A percentile compares a stretch with the other conserved stretches of the same genome.
phyloP scores from a whole-genome alignment of 2,329 filamentous ascomycete species.

The Talaromyces albobiverticillius region DNA sequence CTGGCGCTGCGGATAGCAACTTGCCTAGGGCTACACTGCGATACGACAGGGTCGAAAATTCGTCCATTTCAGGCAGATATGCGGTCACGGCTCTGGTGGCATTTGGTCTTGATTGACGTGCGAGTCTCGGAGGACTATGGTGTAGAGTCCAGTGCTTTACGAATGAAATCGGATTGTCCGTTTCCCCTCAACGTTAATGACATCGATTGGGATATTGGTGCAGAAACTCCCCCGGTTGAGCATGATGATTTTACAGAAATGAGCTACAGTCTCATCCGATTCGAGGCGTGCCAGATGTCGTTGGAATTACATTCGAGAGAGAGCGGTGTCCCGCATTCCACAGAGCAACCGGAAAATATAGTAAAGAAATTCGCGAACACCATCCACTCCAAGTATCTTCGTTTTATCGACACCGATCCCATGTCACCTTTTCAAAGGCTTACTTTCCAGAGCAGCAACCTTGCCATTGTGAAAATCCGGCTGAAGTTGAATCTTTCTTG shows the following conservation, averaged over 20 bases:
- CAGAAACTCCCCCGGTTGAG: neutral
- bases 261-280: conserved; percentile 10
- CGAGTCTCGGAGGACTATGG: conserved; percentile 11
- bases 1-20: conserved; percentile 18
- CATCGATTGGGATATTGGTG: conserved; percentile 1
- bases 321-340: neutral
- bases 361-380: neutral
- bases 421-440: neutral
- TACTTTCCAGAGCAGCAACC: neutral
- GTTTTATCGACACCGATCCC: neutral
- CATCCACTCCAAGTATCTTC: conserved; percentile 4
- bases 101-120: conserved; percentile 16
- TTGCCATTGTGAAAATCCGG: conserved; percentile 1
- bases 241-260: conserved; percentile 7
- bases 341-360: neutral
- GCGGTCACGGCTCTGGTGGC: conserved; percentile 20
- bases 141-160: conserved; percentile 1
- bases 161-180: neutral
- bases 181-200: conserved; percentile 11
- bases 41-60: conserved; percentile 15
- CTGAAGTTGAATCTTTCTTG: neutral
- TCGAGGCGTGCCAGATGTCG: neutral
- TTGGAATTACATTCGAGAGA: neutral
- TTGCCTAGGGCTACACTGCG: conserved; percentile 18
- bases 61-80: conserved; percentile 18